phyloP scores from a whole-genome alignment of 192 early-diverging fungal species.

The Backusella morwellensis region DNA sequence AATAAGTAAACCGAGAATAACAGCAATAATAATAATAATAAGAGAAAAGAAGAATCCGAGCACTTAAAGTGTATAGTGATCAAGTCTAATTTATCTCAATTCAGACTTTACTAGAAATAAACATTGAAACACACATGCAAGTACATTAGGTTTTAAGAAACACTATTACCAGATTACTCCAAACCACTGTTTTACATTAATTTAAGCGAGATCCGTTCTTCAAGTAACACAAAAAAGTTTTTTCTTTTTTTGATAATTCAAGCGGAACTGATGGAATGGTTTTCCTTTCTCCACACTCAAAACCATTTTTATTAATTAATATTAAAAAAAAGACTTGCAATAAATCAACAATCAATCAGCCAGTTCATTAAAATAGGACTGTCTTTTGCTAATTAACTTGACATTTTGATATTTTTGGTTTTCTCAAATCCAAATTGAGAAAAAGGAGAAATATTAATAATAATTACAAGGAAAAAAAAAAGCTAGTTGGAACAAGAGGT shows the following conservation, averaged over 20 bases:
- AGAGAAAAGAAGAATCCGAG: neutral
- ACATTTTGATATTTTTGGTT: neutral
- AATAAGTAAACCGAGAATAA: neutral
- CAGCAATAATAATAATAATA: neutral
- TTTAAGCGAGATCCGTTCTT: neutral
- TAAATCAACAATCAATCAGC: neutral
- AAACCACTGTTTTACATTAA: neutral
- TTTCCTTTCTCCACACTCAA: neutral
- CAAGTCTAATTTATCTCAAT: neutral
- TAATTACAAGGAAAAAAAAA: neutral
- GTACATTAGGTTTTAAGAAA: neutral
- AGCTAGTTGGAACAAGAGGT: neutral
- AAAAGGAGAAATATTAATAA: neutral
- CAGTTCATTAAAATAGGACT: neutral
- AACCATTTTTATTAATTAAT: neutral
- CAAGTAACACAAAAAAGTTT: neutral
- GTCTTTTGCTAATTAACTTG: neutral
- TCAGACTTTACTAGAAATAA: neutral
- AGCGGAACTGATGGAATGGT: neutral
- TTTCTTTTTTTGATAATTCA: neutral
- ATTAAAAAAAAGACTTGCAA: neutral
- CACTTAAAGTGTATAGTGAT: neutral
- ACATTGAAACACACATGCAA: neutral
- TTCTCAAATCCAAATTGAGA: neutral
- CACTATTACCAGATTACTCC: too few relatives aligned